Evolutionary conservation across 768 basidiomycete species (phyloP).

Genomic region (Pisolithus microcarpus): DNA sequence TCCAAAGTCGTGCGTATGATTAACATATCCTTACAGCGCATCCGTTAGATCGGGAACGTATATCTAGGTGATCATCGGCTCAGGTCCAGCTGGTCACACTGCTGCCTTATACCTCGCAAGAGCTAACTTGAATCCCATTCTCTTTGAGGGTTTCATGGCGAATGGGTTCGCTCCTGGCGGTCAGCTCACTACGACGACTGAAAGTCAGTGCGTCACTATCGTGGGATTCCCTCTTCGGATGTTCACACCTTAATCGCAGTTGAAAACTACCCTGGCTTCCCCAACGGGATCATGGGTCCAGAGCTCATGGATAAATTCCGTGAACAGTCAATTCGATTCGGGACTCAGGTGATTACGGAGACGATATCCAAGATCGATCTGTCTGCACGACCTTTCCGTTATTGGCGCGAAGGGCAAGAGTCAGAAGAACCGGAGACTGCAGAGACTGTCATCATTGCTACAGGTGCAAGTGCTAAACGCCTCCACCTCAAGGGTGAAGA

Average conservation of each 20-base stretch:
- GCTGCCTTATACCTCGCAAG: constrained; percentile 95
- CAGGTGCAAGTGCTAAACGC: constrained; percentile 93
- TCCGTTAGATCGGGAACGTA: neutral
- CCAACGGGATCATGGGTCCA: constrained; percentile 85
- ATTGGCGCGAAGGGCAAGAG: constrained; percentile 93
- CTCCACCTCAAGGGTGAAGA: constrained; percentile 86
- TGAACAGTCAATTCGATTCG: constrained; percentile 89
- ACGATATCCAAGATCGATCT: constrained; percentile 94
- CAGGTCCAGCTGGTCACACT: constrained; percentile 93
- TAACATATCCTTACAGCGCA: neutral
- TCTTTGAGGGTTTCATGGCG: constrained; percentile 98
- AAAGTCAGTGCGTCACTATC: constrained; percentile 45
- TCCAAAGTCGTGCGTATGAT: constrained; percentile 56
- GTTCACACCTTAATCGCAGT: constrained; percentile 36
- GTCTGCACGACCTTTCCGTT: constrained; percentile 87
- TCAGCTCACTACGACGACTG: constrained; percentile 96
- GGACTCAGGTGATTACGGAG: constrained; percentile 95
- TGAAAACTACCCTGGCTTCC: constrained; percentile 97
- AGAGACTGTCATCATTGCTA: constrained; percentile 91
- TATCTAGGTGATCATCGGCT: constrained; percentile 83
- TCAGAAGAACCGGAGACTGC: constrained; percentile 81
- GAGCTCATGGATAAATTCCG: constrained; percentile 99
- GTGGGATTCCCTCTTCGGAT: neutral
- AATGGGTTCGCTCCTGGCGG: constrained; percentile 98
- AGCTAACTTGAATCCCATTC: constrained; percentile 88